Conservation (phyloP, 2,329 filamentous ascomycete genomes). For the Didymella segeticola region DNA sequence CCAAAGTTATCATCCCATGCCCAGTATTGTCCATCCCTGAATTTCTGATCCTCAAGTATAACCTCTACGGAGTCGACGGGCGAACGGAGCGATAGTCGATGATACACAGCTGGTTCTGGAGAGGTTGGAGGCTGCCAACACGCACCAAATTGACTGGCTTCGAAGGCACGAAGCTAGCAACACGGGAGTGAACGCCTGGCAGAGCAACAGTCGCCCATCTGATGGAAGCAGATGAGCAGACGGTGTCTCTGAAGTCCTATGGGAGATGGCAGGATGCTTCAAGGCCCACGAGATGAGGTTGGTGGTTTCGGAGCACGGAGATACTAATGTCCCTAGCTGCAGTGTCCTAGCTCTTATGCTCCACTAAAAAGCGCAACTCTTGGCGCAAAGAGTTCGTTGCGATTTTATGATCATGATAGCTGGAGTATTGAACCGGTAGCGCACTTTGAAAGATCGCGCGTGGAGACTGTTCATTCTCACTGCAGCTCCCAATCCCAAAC, state of each 20-base stretch:
- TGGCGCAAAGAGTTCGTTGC: conserved; percentile 23
- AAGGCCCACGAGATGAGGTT: conserved; percentile 3
- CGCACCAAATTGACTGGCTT: not conserved
- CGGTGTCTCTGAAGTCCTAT: not conserved
- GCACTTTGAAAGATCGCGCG: conserved; percentile 22
- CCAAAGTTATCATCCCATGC: not conserved
- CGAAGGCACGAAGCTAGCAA: not conserved
- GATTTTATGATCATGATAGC: conserved; percentile 24
- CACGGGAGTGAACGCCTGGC: not conserved
- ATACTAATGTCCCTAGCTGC: conserved; percentile 1
- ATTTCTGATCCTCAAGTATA: not conserved
- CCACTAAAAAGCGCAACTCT: conserved; percentile 19
- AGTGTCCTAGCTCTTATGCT: not conserved
- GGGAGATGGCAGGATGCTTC: not conserved
- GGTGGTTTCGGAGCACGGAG: not conserved
- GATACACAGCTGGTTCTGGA: conserved; percentile 1
- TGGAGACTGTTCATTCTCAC: conserved; percentile 6
- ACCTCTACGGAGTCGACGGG: not conserved
- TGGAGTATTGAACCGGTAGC: conserved; percentile 23
- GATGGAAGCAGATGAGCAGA: conserved; percentile 15
- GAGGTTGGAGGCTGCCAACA: not conserved
- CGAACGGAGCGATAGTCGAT: not conserved
- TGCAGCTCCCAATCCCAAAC: not conserved
- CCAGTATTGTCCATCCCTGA: not conserved
- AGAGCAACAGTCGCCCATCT: conserved; percentile 4